Base-by-base conservation (phyloP, 2,329 filamentous ascomycete genomes). In the Apiospora hydei region DNA sequence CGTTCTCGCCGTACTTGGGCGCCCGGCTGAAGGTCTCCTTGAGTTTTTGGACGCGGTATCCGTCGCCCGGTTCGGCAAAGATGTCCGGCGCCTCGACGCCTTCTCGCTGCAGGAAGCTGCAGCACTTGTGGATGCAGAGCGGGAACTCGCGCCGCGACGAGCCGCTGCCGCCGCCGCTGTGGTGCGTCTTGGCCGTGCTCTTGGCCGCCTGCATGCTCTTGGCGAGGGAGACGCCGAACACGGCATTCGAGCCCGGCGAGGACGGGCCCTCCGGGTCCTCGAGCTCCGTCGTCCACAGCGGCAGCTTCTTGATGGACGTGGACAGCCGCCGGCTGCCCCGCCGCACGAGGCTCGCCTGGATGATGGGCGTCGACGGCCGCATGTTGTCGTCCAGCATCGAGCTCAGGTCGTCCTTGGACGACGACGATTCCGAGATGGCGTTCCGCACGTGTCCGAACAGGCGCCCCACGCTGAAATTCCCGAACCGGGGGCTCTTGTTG, bases 81-180 rank as follows among this genome's bases (percentile, higher is more conserved):
- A 85, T 76, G 71, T 83, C 78, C 0, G 82, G 82, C 18, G 80
- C 79, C 7, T 76, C 73, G 5, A 84, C 71, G 1, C 81, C 82
- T 69, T 78, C 77, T 47, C 80, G 77, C 34, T 80, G 81, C 73
- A 85, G 75, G 72, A 82, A 84, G 70, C 78, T 78, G 71, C 78
- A 80, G 75, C 83, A 85, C 66, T 81, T 81, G 67, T 84, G 80
- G 67, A 85, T 77, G 74, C 82, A 84, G 21, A 85, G 76, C 6
- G 84, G 84, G 72, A 85, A 85, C 13, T 82, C 82, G 38, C 82
- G 80, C 44, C 80, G 78, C 21, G 82, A 81, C 4, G 80, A 80
- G 1, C 77, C 78, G 30, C 41, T 43, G 41, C 79, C 78, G 66
- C 78, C 79, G 24, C 79, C 78, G 61, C 77, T 77, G 75, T 85